Evolutionary conservation across 495 filamentous ascomycete genomes (phyloP).

Genomic region (Friedmanniomyces simplex): DNA sequence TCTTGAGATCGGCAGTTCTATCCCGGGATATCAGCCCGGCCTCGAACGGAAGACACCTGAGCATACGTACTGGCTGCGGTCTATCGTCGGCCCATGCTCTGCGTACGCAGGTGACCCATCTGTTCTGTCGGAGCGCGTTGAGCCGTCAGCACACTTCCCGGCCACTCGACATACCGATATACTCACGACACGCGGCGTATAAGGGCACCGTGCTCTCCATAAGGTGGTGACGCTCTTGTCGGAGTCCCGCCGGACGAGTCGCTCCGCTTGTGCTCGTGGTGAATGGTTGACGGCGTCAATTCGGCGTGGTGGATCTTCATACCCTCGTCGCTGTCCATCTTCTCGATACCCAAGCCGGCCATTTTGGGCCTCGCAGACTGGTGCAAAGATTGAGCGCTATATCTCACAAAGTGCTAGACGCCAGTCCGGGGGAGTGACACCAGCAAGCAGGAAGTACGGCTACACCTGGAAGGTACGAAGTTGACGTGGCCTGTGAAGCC

Average conservation of each 20-base stretch:
- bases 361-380: background rate
- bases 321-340: conserved; percentile 3
- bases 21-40: background rate
- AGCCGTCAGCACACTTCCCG: background rate
- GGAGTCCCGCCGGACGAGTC: background rate
- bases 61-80: conserved; percentile 5
- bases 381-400: background rate
- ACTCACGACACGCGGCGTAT: background rate
- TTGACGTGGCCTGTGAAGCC: background rate
- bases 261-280: background rate
- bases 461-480: background rate
- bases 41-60: background rate
- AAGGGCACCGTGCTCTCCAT: conserved; percentile 2
- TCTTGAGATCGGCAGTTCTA: conserved; percentile 12
- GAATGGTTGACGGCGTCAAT: background rate
- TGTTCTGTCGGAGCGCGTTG: background rate
- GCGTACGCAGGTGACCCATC: background rate
- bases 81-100: conserved; percentile 16
- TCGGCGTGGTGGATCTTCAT: background rate
- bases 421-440: background rate
- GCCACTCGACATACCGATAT: background rate
- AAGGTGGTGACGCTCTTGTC: background rate
- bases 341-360: background rate
- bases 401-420: background rate
- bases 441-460: background rate